Base-by-base conservation (phyloP, 352 stramenopile species). In the Phytophthora aleatoria region DNA sequence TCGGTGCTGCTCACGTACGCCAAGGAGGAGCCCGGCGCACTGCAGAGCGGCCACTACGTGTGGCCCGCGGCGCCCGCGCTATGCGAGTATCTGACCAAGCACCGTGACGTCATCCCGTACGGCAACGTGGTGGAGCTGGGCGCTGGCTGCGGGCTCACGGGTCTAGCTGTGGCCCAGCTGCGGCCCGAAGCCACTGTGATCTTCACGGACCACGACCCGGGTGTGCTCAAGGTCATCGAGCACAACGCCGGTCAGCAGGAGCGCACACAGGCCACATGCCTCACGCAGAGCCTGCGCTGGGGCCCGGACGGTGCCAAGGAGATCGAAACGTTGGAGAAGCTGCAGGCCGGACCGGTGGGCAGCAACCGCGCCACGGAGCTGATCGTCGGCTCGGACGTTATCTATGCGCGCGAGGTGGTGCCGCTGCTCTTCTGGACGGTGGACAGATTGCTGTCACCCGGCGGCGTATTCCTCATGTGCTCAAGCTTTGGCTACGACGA, bases 221-320 rank as follows among this genome's bases (percentile, higher is more conserved):
- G 84, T n/a, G 84, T 93, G 30, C 78, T 93, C 51, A 90, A 91
- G 71, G 86, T 84, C 41, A 89, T 93, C 39, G 78, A 89, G 54
- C 76, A 91, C 74, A 93, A 93, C 51, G 74, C 70, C 24, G 72
- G 69, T 12, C 76, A 89, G 61, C 84, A 88, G 51, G 73, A 85
- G 47, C 71, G 75, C 12, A 39, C 47, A 35, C 78, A 89, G 42
- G 84, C 81, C 35, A 73, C 50, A 42, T 91, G 84, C 52, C 59
- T 85, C 20, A 90, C 84, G 7, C 75, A 89, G 39, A 77, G 70
- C 47, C 65, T 93, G 56, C 82, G 80, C 0, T 93, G 84, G 84
- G 84, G 84, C 0, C 69, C 80, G 0, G 73, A 88, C 35, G 84
- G 84, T 11, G 69, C 64, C 10, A 68, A 85, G 38, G 82, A 93